A percentile compares a stretch with the other conserved stretches of the same genome.
Evolutionary conservation across 495 filamentous ascomycete genomes (phyloP).

Genomic region (Hypoxylon crocopeplum): DNA sequence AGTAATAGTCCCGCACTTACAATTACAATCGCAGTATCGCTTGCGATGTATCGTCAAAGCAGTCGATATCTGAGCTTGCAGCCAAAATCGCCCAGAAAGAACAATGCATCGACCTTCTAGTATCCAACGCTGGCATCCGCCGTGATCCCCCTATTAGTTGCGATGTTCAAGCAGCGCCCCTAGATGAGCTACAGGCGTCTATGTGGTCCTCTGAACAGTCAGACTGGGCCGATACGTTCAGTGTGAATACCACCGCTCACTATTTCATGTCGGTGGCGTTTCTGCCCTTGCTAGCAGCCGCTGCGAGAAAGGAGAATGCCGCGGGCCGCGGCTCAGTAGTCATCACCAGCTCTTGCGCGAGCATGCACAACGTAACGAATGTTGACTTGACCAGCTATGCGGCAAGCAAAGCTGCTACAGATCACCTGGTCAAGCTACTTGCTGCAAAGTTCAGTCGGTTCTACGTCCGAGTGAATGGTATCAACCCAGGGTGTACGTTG

Average conservation of each 20-base stretch:
- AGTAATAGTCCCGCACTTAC: background rate
- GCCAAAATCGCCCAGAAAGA: constrained; percentile 36
- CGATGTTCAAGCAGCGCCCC: constrained; percentile 46
- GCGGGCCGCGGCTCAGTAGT: constrained; percentile 52
- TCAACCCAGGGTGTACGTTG: constrained; percentile 58
- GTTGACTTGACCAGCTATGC: constrained; percentile 56
- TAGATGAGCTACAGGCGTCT: constrained; percentile 49
- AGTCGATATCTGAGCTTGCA: constrained; percentile 41
- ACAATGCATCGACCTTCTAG: constrained; percentile 48
- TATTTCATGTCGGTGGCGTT: constrained; percentile 54
- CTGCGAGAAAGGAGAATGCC: constrained; percentile 41
- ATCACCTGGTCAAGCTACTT: constrained; percentile 52
- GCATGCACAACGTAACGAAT: constrained; percentile 57
- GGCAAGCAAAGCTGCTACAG: constrained; percentile 53
- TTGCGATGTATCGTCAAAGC: constrained; percentile 50
- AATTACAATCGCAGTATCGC: constrained; percentile 41
- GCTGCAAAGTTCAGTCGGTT: constrained; percentile 52
- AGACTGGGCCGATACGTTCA: constrained; percentile 51
- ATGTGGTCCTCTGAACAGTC: constrained; percentile 50
- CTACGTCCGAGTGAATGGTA: constrained; percentile 52
- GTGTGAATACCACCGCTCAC: constrained; percentile 53
- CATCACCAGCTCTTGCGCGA: constrained; percentile 53
- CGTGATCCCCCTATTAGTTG: constrained; percentile 49
- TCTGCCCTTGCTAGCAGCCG: constrained; percentile 47
- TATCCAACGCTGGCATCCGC: constrained; percentile 55